Conservation (phyloP, 2,329 filamentous ascomycete genomes). For the Raffaelea ambrosiae region DNA sequence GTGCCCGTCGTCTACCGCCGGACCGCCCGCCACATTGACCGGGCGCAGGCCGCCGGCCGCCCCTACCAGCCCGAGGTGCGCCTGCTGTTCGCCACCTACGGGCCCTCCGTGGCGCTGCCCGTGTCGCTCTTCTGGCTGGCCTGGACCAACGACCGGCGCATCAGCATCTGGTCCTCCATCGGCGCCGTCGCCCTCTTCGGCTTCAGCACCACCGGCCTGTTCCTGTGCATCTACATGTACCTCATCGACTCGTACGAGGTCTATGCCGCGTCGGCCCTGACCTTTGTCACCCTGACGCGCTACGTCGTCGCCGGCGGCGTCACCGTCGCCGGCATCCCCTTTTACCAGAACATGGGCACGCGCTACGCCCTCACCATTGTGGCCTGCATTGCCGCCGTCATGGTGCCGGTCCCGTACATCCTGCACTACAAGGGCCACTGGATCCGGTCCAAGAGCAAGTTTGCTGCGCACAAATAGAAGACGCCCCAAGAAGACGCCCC, state of each 20-base stretch:
- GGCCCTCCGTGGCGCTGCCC: not conserved
- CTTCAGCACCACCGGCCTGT: not conserved
- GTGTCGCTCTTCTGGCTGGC: conserved; percentile 1
- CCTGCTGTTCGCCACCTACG: conserved; percentile 42
- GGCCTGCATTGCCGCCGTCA: not conserved
- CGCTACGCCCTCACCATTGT: not conserved
- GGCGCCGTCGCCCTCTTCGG: conserved; percentile 8
- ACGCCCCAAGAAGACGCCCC: no score
- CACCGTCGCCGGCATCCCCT: not conserved
- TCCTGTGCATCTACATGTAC: not conserved
- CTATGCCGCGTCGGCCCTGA: not conserved
- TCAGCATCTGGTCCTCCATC: conserved; percentile 15
- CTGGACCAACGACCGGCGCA: not conserved
- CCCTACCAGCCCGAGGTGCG: conserved; percentile 37
- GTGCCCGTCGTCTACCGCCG: not conserved
- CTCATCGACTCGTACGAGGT: not conserved
- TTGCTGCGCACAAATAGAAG: no score
- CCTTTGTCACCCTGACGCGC: not conserved
- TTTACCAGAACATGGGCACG: conserved; percentile 1
- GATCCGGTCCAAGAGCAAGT: not conserved
- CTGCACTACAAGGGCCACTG: not conserved
- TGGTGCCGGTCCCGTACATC: not conserved
- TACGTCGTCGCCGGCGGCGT: not conserved
- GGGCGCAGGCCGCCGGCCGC: not conserved
- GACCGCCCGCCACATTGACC: not conserved